A percentile compares a stretch with the other conserved stretches of the same genome.
Conservation (phyloP, 192 early-diverging fungal species). For the Coemansia sp. region DNA sequence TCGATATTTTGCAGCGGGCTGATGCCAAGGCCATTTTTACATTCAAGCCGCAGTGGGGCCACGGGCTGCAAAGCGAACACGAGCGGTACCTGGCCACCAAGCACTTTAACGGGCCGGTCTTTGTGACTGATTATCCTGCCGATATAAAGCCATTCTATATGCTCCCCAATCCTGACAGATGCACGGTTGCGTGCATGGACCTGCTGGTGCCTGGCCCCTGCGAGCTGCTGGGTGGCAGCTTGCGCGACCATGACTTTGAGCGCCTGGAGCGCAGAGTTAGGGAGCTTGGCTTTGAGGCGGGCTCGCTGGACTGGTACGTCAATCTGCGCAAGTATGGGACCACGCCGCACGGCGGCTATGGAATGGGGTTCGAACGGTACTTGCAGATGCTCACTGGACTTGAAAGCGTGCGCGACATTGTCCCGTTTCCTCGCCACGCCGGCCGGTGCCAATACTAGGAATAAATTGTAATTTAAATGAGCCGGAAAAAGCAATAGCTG, state of each 20-base stretch:
- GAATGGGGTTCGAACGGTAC: conserved; percentile 84
- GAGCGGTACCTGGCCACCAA: conserved; percentile 73
- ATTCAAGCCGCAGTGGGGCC: conserved; percentile 70
- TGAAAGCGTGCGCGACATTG: conserved; percentile 73
- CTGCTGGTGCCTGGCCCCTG: conserved; percentile 79
- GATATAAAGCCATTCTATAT: conserved; percentile 87
- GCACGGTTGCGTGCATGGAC: conserved; percentile 79
- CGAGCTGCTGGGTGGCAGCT: conserved; percentile 78
- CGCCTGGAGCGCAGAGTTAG: conserved; percentile 55
- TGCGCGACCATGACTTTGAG: conserved; percentile 69
- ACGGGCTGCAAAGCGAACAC: conserved; percentile 75
- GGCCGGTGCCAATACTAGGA: conserved; percentile 56
- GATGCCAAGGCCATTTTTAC: conserved; percentile 52
- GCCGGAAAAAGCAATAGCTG: background rate
- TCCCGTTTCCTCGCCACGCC: conserved; percentile 56
- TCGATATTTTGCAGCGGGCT: conserved; percentile 59
- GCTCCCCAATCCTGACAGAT: conserved; percentile 56
- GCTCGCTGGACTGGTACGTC: conserved; percentile 80
- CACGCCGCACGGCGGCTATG: conserved; percentile 85
- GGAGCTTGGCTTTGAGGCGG: conserved; percentile 53
- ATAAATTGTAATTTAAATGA: background rate
- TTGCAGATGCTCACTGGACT: conserved; percentile 74
- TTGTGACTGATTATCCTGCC: conserved; percentile 85
- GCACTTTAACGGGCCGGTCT: conserved; percentile 67
- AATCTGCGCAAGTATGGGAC: conserved; percentile 79